Evolutionary conservation across 2,329 filamentous ascomycete genomes (phyloP), one percentile per base, ranked within the genome.

Genomic region (Botrytis galanthina): DNA sequence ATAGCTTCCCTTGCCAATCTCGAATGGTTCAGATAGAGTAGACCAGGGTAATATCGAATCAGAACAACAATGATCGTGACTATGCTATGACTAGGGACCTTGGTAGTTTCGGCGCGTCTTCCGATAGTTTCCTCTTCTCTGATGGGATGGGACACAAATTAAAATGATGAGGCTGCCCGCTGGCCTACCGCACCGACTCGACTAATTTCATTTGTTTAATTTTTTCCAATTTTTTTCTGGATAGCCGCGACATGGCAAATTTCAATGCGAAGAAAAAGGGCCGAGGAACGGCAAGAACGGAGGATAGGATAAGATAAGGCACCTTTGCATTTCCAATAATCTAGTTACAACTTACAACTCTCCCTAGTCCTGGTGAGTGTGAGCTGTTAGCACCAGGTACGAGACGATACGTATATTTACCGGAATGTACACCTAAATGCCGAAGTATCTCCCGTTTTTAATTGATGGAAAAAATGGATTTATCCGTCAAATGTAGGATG

Each of bases 251-350:
- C 8, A 54, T 26, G 1, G 48, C 26, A 54, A 54, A 10, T 64
- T 59, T 57, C 32, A 29, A 57, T 48, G 48, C 26, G 32, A 18
- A 48, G 7, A n/a, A 64, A 62, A 72, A 72, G 70, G 70, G 48
- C 70, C 61, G 70, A 72, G 46, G 61, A 60, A 72, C 35, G n/a
- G 59, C 26, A 57, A 29, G 26, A 32, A 26, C 61, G 61, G 61
- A 63, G 61, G 26, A 22, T 67, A 4, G 22, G 64, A 44, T 51
- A 67, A 39, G 64, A 37, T 39, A 35, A 71, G 69, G 59, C 59
- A 63, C 44, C 39, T 70, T 70, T 70, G 39, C 67, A 61, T 70
- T 70, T 70, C 29, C n/a, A 57, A n/a, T 62, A 14, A 39, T n/a
- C n/a, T n/a, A n/a, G 5, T n/a, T 20, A 46, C 22, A 42, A n/a